Base-by-base conservation (phyloP, 73 alveolate species). In the Symbiodinium pilosum region DNA sequence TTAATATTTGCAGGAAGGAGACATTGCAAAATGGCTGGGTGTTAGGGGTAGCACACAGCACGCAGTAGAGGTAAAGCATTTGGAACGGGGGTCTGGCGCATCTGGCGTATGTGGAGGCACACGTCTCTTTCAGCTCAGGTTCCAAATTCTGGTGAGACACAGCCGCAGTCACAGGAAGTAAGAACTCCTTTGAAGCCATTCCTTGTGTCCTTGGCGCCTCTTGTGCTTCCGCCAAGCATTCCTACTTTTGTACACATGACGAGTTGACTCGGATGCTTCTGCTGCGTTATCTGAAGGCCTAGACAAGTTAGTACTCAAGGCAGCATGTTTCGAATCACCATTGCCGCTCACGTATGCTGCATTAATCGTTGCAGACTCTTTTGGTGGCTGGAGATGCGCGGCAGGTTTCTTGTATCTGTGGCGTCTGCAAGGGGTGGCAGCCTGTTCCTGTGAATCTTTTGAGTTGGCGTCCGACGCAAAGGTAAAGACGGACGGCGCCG, bases 401-500 rank as follows among this genome's bases (percentile, higher is more conserved):
- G 16, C 24, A 47, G 64, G 64, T 47, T 47, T 47, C 64, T 47
- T 47, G 64, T 16, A 47, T 16, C 64, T 47, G 64, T 47, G 64
- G 16, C 64, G 64, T n/a, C 64, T 47, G 8, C 16, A 16, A 8
- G 64, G 64, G 64, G 64, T 11, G 8, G 64, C 64, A 11, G 64
- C 64, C 64, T 11, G 8, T 8, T 11, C 64, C 16, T 47, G 64
- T 47, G 64, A 11, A 8, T 16, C 16, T 8, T 47, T 16, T 47
- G 64, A 16, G 24, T 47, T 47, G n/a, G n/a, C n/a, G n/a, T n/a
- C n/a, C n/a, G n/a, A n/a, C n/a, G n/a, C 64, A 16, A 47, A 47
- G 64, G 64, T 75, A 28, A 84, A 84, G 26, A n/a, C 59, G 24
- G 59, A 9, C 24, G 93, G 93, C 18, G 93, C 81, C 21, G 81